phyloP scores from a whole-genome alignment of 768 basidiomycete genomes.

The Serendipita vermifera region DNA sequence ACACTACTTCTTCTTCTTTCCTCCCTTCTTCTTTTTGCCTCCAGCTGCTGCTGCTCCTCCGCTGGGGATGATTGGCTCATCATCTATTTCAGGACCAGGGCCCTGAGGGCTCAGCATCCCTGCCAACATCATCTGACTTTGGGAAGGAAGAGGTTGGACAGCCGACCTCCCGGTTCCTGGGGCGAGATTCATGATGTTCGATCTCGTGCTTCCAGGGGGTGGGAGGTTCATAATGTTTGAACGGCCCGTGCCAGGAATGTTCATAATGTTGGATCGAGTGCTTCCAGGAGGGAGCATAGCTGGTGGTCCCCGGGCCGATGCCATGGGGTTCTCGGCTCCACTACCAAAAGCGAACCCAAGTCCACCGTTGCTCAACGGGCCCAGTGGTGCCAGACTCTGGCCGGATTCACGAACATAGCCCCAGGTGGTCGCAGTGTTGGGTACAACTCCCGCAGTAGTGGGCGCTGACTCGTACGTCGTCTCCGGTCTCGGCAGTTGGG shows the following conservation, averaged over 20 bases:
- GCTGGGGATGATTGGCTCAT: conserved; percentile 3
- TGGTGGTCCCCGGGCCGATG: neutral
- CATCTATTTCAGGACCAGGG: neutral
- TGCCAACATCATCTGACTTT: neutral
- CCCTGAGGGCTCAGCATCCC: neutral
- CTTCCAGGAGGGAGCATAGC: neutral
- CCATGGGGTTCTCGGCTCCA: neutral
- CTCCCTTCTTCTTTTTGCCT: neutral
- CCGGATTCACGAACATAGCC: neutral
- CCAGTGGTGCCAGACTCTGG: neutral
- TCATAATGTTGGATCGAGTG: conserved; percentile 2
- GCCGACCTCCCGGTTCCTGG: neutral
- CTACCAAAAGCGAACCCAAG: neutral
- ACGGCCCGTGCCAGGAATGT: neutral
- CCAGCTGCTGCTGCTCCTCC: neutral
- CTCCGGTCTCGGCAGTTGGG: conserved; percentile 4
- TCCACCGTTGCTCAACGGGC: neutral
- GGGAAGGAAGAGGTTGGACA: neutral
- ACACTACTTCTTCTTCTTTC: neutral
- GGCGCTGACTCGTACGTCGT: conserved; percentile 2
- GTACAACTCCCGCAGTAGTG: neutral
- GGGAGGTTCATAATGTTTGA: too few species aligned
- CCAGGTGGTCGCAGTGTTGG: neutral
- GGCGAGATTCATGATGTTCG: conserved; percentile 6
- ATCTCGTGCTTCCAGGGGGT: neutral